phyloP scores from a whole-genome alignment of 331 rosid species.

The Acacia concinna region DNA sequence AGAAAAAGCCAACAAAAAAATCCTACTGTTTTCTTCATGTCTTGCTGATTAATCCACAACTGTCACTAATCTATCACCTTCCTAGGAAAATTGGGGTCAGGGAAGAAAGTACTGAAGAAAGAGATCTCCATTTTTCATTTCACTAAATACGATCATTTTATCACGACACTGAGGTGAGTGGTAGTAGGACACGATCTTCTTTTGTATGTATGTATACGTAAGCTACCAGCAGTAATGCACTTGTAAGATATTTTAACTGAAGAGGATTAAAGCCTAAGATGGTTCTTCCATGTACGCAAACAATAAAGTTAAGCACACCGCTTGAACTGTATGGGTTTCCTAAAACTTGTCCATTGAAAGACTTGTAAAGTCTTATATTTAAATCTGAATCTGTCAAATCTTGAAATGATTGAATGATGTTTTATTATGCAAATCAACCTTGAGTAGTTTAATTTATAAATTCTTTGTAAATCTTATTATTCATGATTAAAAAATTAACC shows the following conservation, averaged over 20 bases:
- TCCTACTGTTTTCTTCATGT: background rate
- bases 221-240: conserved; percentile 16
- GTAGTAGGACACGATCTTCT: background rate
- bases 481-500: background rate
- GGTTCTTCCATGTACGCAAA: conserved; percentile 9
- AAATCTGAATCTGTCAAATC: background rate
- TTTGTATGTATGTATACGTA: background rate
- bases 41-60: background rate
- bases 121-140: background rate
- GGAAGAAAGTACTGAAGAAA: background rate
- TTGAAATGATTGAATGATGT: background rate
- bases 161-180: background rate
- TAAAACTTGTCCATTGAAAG: background rate
- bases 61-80: background rate
- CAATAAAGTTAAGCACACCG: background rate
- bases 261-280: conserved; percentile 14
- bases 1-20: background rate
- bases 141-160: background rate
- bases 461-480: background rate
- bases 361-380: background rate
- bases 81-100: background rate
- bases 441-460: background rate
- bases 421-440: background rate
- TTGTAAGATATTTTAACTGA: background rate
- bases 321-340: background rate